Evolutionary conservation across 75 land plant genomes (phyloP), one percentile per base, ranked within the genome.

Genomic region (Pinus taeda): DNA sequence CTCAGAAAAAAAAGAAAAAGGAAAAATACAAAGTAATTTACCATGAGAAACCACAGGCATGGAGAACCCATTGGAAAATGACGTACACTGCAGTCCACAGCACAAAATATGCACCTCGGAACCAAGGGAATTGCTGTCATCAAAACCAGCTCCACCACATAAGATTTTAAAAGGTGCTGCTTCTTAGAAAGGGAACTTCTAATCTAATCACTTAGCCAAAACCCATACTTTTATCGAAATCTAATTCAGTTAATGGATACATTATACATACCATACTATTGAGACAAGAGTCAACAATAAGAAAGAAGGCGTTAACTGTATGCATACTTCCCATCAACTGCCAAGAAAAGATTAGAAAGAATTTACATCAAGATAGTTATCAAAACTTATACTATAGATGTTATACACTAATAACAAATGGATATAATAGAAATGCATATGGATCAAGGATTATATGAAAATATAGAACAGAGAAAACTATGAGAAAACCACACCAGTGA

Each of bases 251-350:
- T n/a, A 18, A 60, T 60, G 55, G 12, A 49, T 49, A 9, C 55
- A 49, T 49, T 49, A 70, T 57, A 71, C 85, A 70, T 81, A 93
- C 95, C 84, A 93, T n/a, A 63, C 78, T 85, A 79, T 93, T 95
- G 57, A 93, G 67, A 60, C 58, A 2, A 15, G 85, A 75, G 49
- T 95, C 98, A n/a, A 87, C 17, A 3, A 91, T 74, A 67, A 95
- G 91, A 61, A 93, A 86, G 20, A 86, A 30, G 3, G 77, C 86
- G 75, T 95, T 95, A 42, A 93, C 49, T 13, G 79, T 57, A 74
- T 95, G 98, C 91, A 93, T 91, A 85, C 86, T 84, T 15, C 83
- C 84, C 81, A 89, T 89, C 73, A 95, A 64, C 93, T 93, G 91
- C 79, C 55, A 39, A 78, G 4, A 3, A 77, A 20, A 79, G 55